A percentile compares a stretch with the other conserved stretches of the same genome.
phyloP scores from a whole-genome alignment of 140 eudicot species.

The Stevia rebaudiana region DNA sequence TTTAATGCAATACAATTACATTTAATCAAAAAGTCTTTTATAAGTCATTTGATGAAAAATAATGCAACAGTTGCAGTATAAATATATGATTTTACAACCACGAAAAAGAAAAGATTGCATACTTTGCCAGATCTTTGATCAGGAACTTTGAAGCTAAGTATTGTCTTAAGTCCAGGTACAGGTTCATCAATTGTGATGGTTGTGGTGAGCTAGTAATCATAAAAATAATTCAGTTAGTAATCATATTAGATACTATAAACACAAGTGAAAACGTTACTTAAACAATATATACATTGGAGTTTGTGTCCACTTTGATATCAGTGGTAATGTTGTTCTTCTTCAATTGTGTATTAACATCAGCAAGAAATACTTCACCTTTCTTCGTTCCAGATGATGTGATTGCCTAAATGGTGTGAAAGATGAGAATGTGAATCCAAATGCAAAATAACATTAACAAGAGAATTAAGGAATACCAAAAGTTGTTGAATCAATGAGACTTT shows the following conservation, averaged over 20 bases:
- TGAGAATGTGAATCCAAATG: slow-evolving; percentile 6
- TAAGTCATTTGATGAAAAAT: neutral
- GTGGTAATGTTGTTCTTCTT: slow-evolving; percentile 61
- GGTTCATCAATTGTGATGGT: slow-evolving; percentile 62
- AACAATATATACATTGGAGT: slow-evolving; percentile 46
- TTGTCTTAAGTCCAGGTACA: slow-evolving; percentile 73
- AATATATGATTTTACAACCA: slow-evolving; percentile 4
- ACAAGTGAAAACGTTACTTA: slow-evolving; percentile 1
- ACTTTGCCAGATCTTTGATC: slow-evolving; percentile 79
- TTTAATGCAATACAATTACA: neutral
- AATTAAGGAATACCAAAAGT: neutral
- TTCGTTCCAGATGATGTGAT: slow-evolving; percentile 73
- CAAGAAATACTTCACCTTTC: slow-evolving; percentile 70
- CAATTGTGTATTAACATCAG: slow-evolving; percentile 71
- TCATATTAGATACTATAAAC: neutral
- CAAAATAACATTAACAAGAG: slow-evolving; percentile 4
- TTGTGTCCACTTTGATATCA: slow-evolving; percentile 75
- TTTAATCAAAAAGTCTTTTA: neutral
- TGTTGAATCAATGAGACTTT: neutral
- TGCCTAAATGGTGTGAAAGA: slow-evolving; percentile 39
- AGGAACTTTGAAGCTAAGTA: slow-evolving; percentile 66
- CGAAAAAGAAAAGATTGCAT: slow-evolving; percentile 2
- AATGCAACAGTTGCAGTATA: neutral
- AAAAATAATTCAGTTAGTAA: slow-evolving; percentile 18
- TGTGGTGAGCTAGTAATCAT: slow-evolving; percentile 43